Evolutionary conservation across 1,139 yeast species (phyloP).

Genomic region (Scheffersomyces titani): DNA sequence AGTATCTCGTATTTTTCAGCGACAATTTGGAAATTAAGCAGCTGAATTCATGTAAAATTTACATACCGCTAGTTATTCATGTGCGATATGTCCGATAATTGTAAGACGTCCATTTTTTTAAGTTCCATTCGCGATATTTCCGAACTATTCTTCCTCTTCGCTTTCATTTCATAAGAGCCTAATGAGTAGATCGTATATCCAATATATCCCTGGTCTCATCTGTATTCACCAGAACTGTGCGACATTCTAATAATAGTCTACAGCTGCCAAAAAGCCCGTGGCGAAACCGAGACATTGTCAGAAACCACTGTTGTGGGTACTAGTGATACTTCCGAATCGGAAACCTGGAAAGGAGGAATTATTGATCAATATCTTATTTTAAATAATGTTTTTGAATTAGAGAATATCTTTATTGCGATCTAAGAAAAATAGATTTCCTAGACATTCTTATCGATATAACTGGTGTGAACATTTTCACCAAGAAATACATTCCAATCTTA

Average conservation of each 20-base stretch:
- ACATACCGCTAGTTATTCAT: neutral
- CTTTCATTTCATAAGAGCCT: neutral
- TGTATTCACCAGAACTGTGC: neutral
- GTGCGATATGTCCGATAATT: neutral
- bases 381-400: no score
- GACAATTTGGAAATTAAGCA: neutral
- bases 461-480: neutral
- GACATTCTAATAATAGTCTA: neutral
- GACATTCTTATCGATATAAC: neutral
- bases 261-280: no score
- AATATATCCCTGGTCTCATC: neutral
- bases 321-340: no score
- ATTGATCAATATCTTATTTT: no score
- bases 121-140: neutral
- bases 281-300: no score
- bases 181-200: neutral
- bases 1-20: neutral
- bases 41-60: neutral
- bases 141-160: neutral
- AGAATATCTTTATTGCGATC: neutral
- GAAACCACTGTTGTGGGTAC: no score
- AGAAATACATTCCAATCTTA: neutral
- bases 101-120: neutral
- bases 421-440: no score
- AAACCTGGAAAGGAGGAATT: no score